Conservation (phyloP, 2,329 filamentous ascomycete genomes). For the Fusarium keratoplasticum region DNA sequence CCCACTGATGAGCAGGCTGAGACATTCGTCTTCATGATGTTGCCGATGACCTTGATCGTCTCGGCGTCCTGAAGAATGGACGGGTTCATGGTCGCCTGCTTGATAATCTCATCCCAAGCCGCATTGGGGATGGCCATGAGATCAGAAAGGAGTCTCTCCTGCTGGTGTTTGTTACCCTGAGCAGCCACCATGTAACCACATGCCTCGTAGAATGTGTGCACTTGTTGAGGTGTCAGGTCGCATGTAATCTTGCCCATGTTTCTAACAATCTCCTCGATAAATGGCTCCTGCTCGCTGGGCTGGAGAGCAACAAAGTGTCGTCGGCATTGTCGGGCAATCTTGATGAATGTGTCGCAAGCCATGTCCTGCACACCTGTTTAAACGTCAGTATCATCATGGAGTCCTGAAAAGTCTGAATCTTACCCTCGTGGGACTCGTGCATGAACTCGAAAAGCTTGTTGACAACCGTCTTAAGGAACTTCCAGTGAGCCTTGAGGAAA, state of each 20-base stretch:
- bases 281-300: conserved; percentile 92
- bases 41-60: conserved; percentile 98
- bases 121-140: conserved; percentile 93
- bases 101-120: conserved; percentile 96
- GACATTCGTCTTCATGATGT: conserved; percentile 99
- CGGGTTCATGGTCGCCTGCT: conserved; percentile 85
- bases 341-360: conserved; percentile 99
- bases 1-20: conserved; percentile 98
- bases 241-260: conserved; percentile 96
- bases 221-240: conserved; percentile 94
- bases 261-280: conserved; percentile 98
- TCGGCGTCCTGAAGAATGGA: conserved; percentile 90
- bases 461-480: conserved; percentile 99
- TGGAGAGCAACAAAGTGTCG: conserved; percentile 97
- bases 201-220: conserved; percentile 98
- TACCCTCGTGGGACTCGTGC: conserved; percentile 98
- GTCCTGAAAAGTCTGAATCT: conserved; percentile 40
- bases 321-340: conserved; percentile 98
- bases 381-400: conserved; percentile 11
- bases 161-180: conserved; percentile 93
- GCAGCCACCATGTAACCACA: conserved; percentile 99
- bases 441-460: conserved; percentile 99
- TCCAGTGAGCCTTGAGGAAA: conserved; percentile 99
- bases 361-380: conserved; percentile 91
- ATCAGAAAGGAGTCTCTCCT: conserved; percentile 90